Percentiles rank a stretch among this genome's conserved stretches.
These are phyloP conservation scores for Fusarium foetens DNA, from an alignment of 2,329 filamentous ascomycete genomes.

Conservation along the genomic window DNA sequence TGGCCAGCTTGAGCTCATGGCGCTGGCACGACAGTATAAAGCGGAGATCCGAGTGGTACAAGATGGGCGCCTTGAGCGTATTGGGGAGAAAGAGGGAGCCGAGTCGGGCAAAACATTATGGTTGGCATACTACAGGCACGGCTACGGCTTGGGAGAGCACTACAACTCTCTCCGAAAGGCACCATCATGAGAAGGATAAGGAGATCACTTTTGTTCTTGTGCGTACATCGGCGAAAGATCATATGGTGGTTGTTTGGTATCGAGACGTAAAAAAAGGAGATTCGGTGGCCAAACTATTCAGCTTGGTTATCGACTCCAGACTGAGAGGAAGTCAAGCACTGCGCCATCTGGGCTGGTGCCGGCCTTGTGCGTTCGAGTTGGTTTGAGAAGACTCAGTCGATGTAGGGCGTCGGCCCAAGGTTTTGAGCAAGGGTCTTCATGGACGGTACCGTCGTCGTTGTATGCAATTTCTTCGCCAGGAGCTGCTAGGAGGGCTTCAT, in stretches of 20 bases:
- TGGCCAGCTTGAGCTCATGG: slow-evolving; percentile 88
- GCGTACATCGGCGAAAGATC: slow-evolving; percentile 32
- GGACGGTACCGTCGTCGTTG: slow-evolving; percentile 55
- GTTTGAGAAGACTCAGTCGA: slow-evolving; percentile 61
- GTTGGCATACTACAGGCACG: slow-evolving; percentile 95
- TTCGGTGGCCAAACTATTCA: slow-evolving; percentile 1
- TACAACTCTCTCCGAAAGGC: slow-evolving; percentile 84
- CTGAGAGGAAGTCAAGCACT: slow-evolving; percentile 63
- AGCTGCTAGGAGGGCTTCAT: slow-evolving; percentile 74
- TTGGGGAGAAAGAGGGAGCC: slow-evolving; percentile 61
- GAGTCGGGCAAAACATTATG: slow-evolving; percentile 72
- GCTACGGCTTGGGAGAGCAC: slow-evolving; percentile 94
- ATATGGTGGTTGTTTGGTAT: slow-evolving; percentile 42
- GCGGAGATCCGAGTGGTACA: slow-evolving; percentile 88
- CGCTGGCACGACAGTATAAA: slow-evolving; percentile 82
- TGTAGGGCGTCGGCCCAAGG: slow-evolving; percentile 53
- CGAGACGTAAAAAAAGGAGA: slow-evolving; percentile 34
- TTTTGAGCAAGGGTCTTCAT: slow-evolving; percentile 53
- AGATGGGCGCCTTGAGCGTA: slow-evolving; percentile 81
- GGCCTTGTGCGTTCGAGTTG: slow-evolving; percentile 59
- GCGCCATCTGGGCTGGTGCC: slow-evolving; percentile 58
- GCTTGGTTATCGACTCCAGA: slow-evolving; percentile 57
- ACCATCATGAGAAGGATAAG: slow-evolving; percentile 36
- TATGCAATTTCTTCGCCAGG: slow-evolving; percentile 76
- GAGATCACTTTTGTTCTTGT: slow-evolving; percentile 38